phyloP scores from a whole-genome alignment of 2,329 filamentous ascomycete genomes.

The Epichloe brachyelytri region DNA sequence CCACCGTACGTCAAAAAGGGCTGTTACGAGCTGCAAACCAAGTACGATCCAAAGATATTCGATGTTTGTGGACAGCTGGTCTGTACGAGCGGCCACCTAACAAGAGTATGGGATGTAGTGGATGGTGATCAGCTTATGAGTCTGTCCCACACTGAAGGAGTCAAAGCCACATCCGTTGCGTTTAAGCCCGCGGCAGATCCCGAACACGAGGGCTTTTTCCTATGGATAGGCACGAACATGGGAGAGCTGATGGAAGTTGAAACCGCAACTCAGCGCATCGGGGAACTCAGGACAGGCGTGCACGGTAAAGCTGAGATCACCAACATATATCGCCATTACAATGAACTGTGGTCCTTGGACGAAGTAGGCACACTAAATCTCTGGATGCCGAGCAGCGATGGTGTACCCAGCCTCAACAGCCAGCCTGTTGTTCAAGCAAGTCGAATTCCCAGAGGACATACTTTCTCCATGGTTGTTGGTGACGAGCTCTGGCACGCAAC shows the following conservation, averaged over 20 bases:
- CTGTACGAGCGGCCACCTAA: slow-evolving; percentile 77
- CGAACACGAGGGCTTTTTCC: slow-evolving; percentile 62
- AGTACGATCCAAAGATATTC: slow-evolving; percentile 76
- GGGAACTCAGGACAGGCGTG: slow-evolving; percentile 54
- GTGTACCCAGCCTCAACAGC: slow-evolving; percentile 60
- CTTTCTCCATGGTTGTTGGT: slow-evolving; percentile 78
- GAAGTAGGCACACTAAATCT: slow-evolving; percentile 77
- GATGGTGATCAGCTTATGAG: slow-evolving; percentile 75
- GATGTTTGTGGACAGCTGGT: slow-evolving; percentile 80
- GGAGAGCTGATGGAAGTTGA: slow-evolving; percentile 89
- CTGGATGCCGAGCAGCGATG: slow-evolving; percentile 65
- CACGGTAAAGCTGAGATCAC: slow-evolving; percentile 71
- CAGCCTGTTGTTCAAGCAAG: slow-evolving; percentile 58
- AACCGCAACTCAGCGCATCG: slow-evolving; percentile 57
- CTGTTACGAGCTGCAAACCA: slow-evolving; percentile 64
- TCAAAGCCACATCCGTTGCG: slow-evolving; percentile 66
- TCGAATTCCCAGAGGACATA: slow-evolving; percentile 67
- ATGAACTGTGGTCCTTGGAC: slow-evolving; percentile 89
- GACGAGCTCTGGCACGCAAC: slow-evolving; percentile 78
- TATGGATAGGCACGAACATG: slow-evolving; percentile 84
- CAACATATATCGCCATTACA: slow-evolving; percentile 73
- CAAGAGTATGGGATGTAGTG: slow-evolving; percentile 73
- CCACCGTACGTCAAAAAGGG: slow-evolving; percentile 64
- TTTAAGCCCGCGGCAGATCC: slow-evolving; percentile 76
- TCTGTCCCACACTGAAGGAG: slow-evolving; percentile 69